Percentiles rank a stretch among this genome's conserved stretches.
These are phyloP conservation scores for Wickerhamomyces alni DNA, from an alignment of 805 yeast species.

Conservation along the genomic window DNA sequence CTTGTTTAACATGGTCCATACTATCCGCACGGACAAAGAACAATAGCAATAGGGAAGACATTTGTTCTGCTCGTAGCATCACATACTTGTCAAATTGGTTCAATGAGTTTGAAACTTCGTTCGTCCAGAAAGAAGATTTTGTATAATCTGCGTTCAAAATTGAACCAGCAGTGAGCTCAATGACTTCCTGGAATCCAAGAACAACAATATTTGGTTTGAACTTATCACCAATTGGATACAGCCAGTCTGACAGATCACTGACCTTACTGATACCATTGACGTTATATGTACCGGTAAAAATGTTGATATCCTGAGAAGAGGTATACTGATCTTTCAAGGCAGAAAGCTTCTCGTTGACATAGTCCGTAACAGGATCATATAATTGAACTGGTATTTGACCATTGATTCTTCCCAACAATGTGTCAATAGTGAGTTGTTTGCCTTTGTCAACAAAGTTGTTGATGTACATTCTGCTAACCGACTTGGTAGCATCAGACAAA, in stretches of 20 bases:
- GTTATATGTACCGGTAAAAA: conserved; percentile 84
- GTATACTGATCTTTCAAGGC: conserved; percentile 44
- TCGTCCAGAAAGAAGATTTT: conserved; percentile 75
- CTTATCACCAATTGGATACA: conserved; percentile 65
- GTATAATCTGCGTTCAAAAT: conserved; percentile 82
- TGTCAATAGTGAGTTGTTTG: conserved; percentile 85
- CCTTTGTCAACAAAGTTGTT: conserved; percentile 92
- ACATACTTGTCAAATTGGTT: conserved; percentile 52
- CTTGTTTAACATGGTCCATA: conserved; percentile 58
- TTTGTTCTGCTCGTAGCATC: conserved; percentile 67
- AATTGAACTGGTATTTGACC: conserved; percentile 65
- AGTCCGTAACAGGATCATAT: conserved; percentile 86
- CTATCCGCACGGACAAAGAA: conserved; percentile 52
- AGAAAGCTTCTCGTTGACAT: conserved; percentile 58
- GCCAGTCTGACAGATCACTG: conserved; percentile 65
- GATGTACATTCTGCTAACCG: conserved; percentile 91
- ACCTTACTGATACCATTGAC: conserved; percentile 65
- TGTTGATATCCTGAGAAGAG: conserved; percentile 47
- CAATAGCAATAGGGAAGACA: conserved; percentile 61
- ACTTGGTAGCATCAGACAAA: conserved; percentile 92
- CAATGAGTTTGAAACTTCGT: conserved; percentile 53
- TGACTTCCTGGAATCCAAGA: conserved; percentile 92
- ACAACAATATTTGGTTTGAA: conserved; percentile 72
- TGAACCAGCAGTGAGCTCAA: conserved; percentile 88
- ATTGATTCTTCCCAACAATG: conserved; percentile 74